Evolutionary conservation across 1,139 yeast genomes (phyloP), one percentile per base, ranked within the genome.

Genomic region (Debaryomyces psychrophilus): DNA sequence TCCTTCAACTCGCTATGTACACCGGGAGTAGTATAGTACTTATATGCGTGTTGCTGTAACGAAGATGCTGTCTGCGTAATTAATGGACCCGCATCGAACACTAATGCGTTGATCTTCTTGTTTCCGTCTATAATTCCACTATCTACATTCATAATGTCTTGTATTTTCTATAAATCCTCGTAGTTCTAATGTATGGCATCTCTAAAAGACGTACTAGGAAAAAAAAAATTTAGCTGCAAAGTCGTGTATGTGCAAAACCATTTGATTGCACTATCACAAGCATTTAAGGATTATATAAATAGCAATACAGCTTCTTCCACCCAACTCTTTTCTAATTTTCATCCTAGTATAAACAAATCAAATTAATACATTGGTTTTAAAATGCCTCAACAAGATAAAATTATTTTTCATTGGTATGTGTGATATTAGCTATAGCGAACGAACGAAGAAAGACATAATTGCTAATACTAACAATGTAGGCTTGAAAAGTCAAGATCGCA

Each of bases 41-140:
- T 67, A 20, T 76, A 67, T 0, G 96, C 97, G 60, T 77, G 79
- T 51, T 79, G 81, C 61, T 85, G 85, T 48, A 90, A 74, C 28
- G 84, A 80, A 2, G 90, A 76, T n/a, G 88, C 88, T 5, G 95
- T 77, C 60, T 88, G 95, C 2, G 96, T 87, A 56, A 93, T 86
- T 58, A 93, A 72, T 8, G 99, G 99, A 46, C 96, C 95, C 6
- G 98, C 97, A 76, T 93, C 99, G 54, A 93, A 76, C 12, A 93
- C 86, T 48, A 93, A 71, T 2, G 84, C 70, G 48, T 76, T 72
- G 29, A 83, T 81, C 44, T 65, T 39, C 41, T 43, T 42, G 15
- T 8, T 23, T 2, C 41, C 28, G 25, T 38, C 26, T 31, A 31
- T 25, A 14, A 14, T 12, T 15, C 28, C 23, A 11, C n/a, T 17